Base-by-base conservation (phyloP, 176 grass and related monocot genomes). In the Carex scoparia region DNA sequence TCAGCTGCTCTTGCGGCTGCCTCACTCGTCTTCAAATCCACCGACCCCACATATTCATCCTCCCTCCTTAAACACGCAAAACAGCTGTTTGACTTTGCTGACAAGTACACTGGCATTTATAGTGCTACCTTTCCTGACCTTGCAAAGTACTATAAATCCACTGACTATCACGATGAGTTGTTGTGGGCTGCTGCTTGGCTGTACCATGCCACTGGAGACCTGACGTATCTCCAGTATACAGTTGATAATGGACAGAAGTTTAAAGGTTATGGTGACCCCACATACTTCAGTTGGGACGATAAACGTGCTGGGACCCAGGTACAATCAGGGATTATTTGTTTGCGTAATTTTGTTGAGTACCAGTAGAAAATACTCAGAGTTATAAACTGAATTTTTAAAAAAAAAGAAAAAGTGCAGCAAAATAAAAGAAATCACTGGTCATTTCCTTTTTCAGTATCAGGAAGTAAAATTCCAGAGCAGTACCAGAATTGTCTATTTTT, bases 281-380 rank as follows among this genome's bases (percentile, higher is more conserved):
- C 89, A 7, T 94, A 86, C 84, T 94, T 97, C 90, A 94, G 91
- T 69, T 97, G 94, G 94, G 94, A 97, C 69, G 91, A 93, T 85
- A 97, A 97, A 63, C 86, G 88, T 7, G 70, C 94, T 0, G 94
- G 94, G n/a, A 97, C 85, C 2, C 84, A 92, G 90, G 93, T 92
- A 51, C 32, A 79, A 35, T 30, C 7, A 10, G 57, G 18, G 19
- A 61, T 44, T 44, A 38, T 31, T 28, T 2, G 7, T 56, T 58
- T 57, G 33, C 0, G 74, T 79, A 57, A 16, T 57, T 57, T 10
- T 58, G 28, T 79, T 27, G 13, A 18, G 74, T 79, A 79, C 53
- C 74, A 79, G 74, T 30, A 55, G 19, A 13, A 4, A 76, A 51
- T 9, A 11, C 72, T 11, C 27, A 76, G 72, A 55, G 14, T 54